phyloP scores from a whole-genome alignment of 1,284 basidiomycete species.

The Puccinia novopanici region DNA sequence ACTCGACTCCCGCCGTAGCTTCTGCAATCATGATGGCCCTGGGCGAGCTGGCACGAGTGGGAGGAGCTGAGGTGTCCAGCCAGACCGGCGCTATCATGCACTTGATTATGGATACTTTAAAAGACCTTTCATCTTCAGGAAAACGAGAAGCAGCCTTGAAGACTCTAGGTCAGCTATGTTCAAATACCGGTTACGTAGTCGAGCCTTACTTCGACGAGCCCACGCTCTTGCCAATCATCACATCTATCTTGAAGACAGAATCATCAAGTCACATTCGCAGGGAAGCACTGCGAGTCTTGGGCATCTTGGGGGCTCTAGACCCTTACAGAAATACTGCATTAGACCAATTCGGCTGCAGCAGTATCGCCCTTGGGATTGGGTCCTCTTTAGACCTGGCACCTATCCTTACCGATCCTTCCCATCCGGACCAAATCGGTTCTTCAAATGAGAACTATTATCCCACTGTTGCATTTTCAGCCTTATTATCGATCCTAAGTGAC shows the following conservation, averaged over 20 bases:
- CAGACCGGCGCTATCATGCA: conserved; percentile 85
- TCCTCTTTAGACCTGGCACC: conserved; percentile 53
- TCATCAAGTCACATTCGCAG: conserved; percentile 70
- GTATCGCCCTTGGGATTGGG: conserved; percentile 34
- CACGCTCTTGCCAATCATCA: conserved; percentile 80
- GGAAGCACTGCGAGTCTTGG: conserved; percentile 88
- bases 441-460: conserved; percentile 91
- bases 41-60: conserved; percentile 89
- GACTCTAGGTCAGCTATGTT: conserved; percentile 91
- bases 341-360: conserved; percentile 50
- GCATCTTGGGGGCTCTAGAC: conserved; percentile 95
- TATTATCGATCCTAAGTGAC: conserved; percentile 86
- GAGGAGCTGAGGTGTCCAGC: conserved; percentile 84
- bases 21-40: conserved; percentile 91
- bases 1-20: conserved; percentile 81
- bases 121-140: conserved; percentile 73
- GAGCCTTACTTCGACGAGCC: conserved; percentile 88
- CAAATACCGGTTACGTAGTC: conserved; percentile 93
- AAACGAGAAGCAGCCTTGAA: conserved; percentile 93
- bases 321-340: conserved; percentile 79
- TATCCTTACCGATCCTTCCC: conserved; percentile 65
- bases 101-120: conserved; percentile 82
- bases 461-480: conserved; percentile 86
- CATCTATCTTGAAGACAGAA: conserved; percentile 83
- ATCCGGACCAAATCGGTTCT: conserved; percentile 63